Base-by-base conservation (phyloP, 2,329 filamentous ascomycete genomes). In the Penicillium brevicompactum region DNA sequence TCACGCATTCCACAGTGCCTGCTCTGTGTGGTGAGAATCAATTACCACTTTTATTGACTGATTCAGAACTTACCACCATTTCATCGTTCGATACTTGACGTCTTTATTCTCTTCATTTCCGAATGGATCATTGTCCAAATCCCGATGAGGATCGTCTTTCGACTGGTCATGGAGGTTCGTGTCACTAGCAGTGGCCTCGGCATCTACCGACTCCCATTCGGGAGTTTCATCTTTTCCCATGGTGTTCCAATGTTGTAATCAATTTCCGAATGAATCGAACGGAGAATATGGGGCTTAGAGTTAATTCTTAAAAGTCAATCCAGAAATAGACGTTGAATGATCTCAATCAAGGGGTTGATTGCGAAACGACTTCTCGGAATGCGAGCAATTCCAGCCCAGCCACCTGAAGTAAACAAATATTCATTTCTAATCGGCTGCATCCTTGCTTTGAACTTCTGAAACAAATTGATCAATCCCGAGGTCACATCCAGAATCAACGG, bases 51-150 rank as follows among this genome's bases (percentile, higher is more conserved):
- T 7, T 4, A 37, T 7, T 2, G n/a, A 14, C 5, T 7, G 13
- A 5, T 11, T 21, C 32, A 30, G 22, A n/a, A 57, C 64, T 57
- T 58, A 67, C 66, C 67, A 69, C 66, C 80, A 83, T 38, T 71
- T 70, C 73, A 80, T 76, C 1, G 78, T 80, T 53, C 76, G 76
- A 61, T 81, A 82, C 56, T 82, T 76, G 45, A 82, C 74, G 49
- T 78, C 75, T 9, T 66, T 65, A 6, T 55, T 59, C 30, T 68
- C 67, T 57, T 76, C 73, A 61, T 73, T 65, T 3, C 73, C 72
- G 59, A 75, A 76, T 1, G 70, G 70, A 49, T 76, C 73, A 22
- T 44, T 44, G 24, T 27, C 10, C 5, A 24, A 6, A n/a, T 27
- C 41, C 13, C 41, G 6, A 16, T 27, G 24, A 5, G 14, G 10